These are phyloP conservation scores for Cytospora mali DNA, from an alignment of 2,329 filamentous ascomycete species.

Conservation along the genomic window DNA sequence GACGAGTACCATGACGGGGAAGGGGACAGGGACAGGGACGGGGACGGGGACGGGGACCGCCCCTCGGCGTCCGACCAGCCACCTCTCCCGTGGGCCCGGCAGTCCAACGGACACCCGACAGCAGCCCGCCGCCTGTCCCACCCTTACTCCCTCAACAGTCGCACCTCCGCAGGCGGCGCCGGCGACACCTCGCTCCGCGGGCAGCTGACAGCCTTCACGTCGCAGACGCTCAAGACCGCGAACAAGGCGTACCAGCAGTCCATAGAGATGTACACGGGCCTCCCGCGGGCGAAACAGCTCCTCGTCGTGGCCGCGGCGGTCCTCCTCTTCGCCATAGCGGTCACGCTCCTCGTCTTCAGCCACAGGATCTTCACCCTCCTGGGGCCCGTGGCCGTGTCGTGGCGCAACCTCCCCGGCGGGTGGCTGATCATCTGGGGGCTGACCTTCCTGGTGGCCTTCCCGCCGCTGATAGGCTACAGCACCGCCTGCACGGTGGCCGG, in stretches of 20 bases:
- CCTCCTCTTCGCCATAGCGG: conserved; percentile 54
- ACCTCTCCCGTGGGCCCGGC: conserved; percentile 41
- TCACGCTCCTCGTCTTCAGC: conserved; percentile 77
- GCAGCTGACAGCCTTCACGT: conserved; percentile 37
- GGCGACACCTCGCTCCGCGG: conserved; percentile 32
- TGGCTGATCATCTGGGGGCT: conserved; percentile 76
- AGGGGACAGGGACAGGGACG: too few species aligned
- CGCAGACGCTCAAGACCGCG: conserved; percentile 45
- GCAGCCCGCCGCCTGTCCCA: conserved; percentile 47
- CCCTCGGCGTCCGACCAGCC: conserved; percentile 48
- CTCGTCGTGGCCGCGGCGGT: conserved; percentile 56
- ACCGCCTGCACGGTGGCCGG: conserved; percentile 62
- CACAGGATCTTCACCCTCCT: conserved; percentile 78
- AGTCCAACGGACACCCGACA: conserved; percentile 28
- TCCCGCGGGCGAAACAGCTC: conserved; percentile 64
- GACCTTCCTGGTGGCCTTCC: conserved; percentile 78
- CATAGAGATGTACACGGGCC: conserved; percentile 53
- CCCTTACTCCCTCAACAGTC: conserved; percentile 40
- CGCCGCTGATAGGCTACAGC: conserved; percentile 85
- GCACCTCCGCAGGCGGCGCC: neutral
- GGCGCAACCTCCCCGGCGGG: conserved; percentile 73
- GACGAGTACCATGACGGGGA: conserved; percentile 33
- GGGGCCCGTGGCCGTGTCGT: conserved; percentile 71
- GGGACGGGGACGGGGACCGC: conserved; percentile 37
- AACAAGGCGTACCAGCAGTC: conserved; percentile 49